Base-by-base conservation (phyloP, 768 basidiomycete genomes). In the Russula brevipes region DNA sequence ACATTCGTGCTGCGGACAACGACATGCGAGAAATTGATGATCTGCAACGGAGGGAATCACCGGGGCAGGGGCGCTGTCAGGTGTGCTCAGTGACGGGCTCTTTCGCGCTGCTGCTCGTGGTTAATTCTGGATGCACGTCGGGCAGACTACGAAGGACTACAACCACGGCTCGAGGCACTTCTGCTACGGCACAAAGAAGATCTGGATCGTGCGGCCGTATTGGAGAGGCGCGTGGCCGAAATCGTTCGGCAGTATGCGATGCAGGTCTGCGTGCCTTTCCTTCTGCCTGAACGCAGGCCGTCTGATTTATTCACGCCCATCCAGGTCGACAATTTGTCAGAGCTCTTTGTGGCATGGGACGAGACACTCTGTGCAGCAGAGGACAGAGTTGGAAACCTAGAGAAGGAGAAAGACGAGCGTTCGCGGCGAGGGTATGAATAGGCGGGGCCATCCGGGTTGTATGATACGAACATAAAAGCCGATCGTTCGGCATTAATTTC, bases 311-410 rank as follows among this genome's bases (percentile, higher is more conserved):
- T 33, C 4, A n/a, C 2, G 52, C 31, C 11, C 19, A 33, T 19
- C 45, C 59, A 92, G 91, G 85, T 91, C 9, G 91, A 91, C 69
- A 82, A 84, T 1, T 78, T 93, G 1, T 93, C 91, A 12, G 90
- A 92, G 66, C 76, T 93, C 24, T 93, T 94, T 64, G 87, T 94
- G 7, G 82, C 82, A 14, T 94, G 91, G 91, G 89, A 93, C 66
- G 89, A 92, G 61, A 80, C 85, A 0, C 73, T 92, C 10, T 78
- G 80, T n/a, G 84, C 82, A 50, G 81, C 84, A 4, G 90, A 92
- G 70, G 80, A 81, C 59, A 82, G 81, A 56, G 73, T 85, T 6
- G 74, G 74, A 33, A 77, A 74, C 42, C 69, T 89, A 58, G 88
- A 91, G 70, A 81, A 80, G 60, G 84, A 86, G 47, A 79, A 78